Evolutionary conservation across 2,329 filamentous ascomycete genomes (phyloP).

Genomic region (Phialemoniopsis sp.): DNA sequence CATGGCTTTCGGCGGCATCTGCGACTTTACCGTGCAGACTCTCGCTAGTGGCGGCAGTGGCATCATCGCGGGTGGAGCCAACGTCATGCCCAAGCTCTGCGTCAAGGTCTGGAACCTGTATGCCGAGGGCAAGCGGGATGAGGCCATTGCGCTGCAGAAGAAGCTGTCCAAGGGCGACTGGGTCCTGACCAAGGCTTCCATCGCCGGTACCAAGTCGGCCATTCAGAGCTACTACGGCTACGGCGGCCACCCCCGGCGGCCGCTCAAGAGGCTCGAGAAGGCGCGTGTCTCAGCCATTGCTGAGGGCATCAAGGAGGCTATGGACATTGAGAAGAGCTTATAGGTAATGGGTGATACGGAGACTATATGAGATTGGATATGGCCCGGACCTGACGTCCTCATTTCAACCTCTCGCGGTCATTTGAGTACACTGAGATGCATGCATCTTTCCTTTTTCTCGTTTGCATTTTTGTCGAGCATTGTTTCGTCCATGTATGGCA

Average conservation of each 20-base stretch:
- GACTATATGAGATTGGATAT: too few species aligned
- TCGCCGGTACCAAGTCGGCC: conserved; percentile 81
- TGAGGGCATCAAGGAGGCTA: conserved; percentile 57
- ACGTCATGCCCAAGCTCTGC: conserved; percentile 80
- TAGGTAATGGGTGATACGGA: conserved; percentile 14
- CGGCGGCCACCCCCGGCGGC: conserved; percentile 70
- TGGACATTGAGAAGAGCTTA: conserved; percentile 59
- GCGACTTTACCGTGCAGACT: conserved; percentile 83
- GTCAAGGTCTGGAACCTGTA: conserved; percentile 76
- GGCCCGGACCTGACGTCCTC: too few species aligned
- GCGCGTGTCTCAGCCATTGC: conserved; percentile 48
- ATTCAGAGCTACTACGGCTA: conserved; percentile 81
- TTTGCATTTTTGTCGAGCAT: too few species aligned
- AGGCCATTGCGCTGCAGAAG: conserved; percentile 73
- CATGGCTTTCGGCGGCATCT: conserved; percentile 84
- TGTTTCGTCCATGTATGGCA: too few species aligned
- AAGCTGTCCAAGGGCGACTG: conserved; percentile 76
- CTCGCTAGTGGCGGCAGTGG: conserved; percentile 74
- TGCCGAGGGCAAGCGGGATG: conserved; percentile 65
- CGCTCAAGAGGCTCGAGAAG: conserved; percentile 62
- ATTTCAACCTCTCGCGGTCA: too few species aligned
- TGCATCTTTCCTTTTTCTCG: too few species aligned
- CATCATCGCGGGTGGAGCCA: conserved; percentile 82
- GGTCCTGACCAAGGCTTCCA: conserved; percentile 77
- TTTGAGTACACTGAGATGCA: too few species aligned